Evolutionary conservation across 768 basidiomycete species (phyloP).

Genomic region (Termitomyces sp.): DNA sequence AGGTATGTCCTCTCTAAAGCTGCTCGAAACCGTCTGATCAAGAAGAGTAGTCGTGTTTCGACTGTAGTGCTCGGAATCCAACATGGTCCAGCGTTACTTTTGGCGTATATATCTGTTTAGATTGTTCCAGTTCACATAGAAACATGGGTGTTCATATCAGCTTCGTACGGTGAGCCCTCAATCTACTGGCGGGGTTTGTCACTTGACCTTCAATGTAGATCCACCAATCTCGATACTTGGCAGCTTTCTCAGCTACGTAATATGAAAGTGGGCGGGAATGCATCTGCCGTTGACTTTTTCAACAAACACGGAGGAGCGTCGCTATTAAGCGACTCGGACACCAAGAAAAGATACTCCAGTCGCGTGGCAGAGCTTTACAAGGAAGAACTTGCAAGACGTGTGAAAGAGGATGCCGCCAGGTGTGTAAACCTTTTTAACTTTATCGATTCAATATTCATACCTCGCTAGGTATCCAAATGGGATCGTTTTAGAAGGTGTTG

Average conservation of each 20-base stretch:
- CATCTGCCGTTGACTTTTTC: constrained; percentile 83
- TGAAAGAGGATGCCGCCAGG: constrained; percentile 70
- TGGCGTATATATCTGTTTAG: constrained; percentile 95
- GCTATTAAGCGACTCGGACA: constrained; percentile 66
- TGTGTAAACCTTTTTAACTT: constrained; percentile 27
- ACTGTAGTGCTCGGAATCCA: constrained; percentile 92
- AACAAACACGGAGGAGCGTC: constrained; percentile 77
- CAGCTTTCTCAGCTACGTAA: constrained; percentile 83
- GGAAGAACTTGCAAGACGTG: constrained; percentile 79
- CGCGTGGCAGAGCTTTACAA: constrained; percentile 85
- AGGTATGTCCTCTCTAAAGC: constrained; percentile 34
- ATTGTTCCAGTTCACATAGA: constrained; percentile 92
- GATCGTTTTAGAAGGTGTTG: constrained; percentile 81
- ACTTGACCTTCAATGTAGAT: constrained; percentile 49
- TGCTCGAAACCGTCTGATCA: neutral
- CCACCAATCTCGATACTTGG: constrained; percentile 96
- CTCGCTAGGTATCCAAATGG: constrained; percentile 63
- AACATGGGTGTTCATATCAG: constrained; percentile 98
- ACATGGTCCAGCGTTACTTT: constrained; percentile 98
- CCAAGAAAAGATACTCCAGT: constrained; percentile 87
- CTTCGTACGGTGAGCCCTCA: constrained; percentile 76
- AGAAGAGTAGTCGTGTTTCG: constrained; percentile 62
- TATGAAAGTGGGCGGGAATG: constrained; percentile 96
- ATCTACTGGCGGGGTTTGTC: neutral
- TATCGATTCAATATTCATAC: neutral